Evolutionary conservation across 2,329 filamentous ascomycete species (phyloP), one percentile per base, ranked within the genome.

Genomic region (Dactylellina leptospora): DNA sequence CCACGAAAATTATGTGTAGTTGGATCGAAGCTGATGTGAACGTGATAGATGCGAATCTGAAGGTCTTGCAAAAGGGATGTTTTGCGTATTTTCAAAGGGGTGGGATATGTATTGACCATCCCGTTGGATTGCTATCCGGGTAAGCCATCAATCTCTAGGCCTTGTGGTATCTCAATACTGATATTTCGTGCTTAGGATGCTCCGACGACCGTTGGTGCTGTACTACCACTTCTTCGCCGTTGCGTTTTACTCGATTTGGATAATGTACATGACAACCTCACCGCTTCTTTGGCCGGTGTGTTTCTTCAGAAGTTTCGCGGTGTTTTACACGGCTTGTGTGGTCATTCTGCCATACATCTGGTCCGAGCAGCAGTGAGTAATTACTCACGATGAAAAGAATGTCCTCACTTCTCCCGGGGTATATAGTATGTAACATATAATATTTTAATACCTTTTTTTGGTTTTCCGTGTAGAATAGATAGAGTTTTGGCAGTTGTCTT

Each of bases 191-290:
- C 18, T 40, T 42, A 74, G 74, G 11, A 85, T 97, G 64, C 88
- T 96, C 75, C 85, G 88, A 53, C 85, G 88, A 59, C 95, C 95
- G 0, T 80, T 88, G 55, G 85, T 92, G 38, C 86, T 99, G 38
- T 88, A 95, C 76, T 90, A 90, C 79, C 95, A 99, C 81, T 99
- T 99, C 82, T 99, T 97, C 82, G 86, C 88, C 25, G 95, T 99
- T 28, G 95, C 95, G 1, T 87, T 97, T 75, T 85, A 96, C 75
- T 88, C 89, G 23, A 92, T 97, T 75, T 96, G 90, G 89, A 80
- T 88, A 44, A 80, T 88, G 74, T 82, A 84, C 78, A 78, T 84
- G 78, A 79, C 84, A 73, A 76, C 83, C 0, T 82, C 82, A 48
- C 76, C 79, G 79, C 86, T 74, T 77, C 86, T 86, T 77, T 81